Evolutionary conservation across 345 rosid genomes (phyloP), one percentile per base, ranked within the genome.

Genomic region (Hibiscus syriacus): DNA sequence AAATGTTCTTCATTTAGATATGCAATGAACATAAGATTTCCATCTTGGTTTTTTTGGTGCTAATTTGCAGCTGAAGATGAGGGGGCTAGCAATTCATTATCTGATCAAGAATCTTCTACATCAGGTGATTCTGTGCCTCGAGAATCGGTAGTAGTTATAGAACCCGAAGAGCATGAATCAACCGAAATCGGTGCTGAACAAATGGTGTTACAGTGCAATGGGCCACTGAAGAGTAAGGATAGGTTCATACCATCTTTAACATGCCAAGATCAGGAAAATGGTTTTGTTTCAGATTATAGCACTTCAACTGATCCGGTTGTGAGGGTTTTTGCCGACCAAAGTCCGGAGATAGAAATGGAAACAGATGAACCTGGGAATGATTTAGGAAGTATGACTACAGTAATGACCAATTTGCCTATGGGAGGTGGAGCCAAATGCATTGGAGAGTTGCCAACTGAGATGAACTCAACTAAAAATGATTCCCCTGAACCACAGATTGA

Each of bases 111-210:
- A 48, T 67, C 69, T 23, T 12, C 62, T 2, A 29, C 73, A 13
- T 43, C 74, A 52, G 6, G 55, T 20, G 64, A 73, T 68, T 45
- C 20, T 19, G 78, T 72, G 49, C 67, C 54, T 67, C 68, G 49
- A 38, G 74, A 77, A 68, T 43, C 30, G 3, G 17, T 14, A 16
- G 56, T 8, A 30, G 75, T 61, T 32, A 53, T 29, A 52, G 57
- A 64, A 2, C 22, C 45, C 67, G 72, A 74, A 52, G 57, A 64
- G 3, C 22, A 43, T 70, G 72, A 74, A 70, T 46, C 17, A 38
- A 16, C 14, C 38, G 26, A 59, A 57, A n/a, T 23, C 36, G 13
- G 32, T 25, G 22, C 49, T 20, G 55, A 59, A 11, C 57, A 41
- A 48, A 49, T 53, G n/a, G 59, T 25, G 23, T 25, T 67, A 58